A percentile compares a stretch with the other conserved stretches of the same genome.
Conservation (phyloP, 148 eudicot genomes). For the Chenopodium berlandieri region DNA sequence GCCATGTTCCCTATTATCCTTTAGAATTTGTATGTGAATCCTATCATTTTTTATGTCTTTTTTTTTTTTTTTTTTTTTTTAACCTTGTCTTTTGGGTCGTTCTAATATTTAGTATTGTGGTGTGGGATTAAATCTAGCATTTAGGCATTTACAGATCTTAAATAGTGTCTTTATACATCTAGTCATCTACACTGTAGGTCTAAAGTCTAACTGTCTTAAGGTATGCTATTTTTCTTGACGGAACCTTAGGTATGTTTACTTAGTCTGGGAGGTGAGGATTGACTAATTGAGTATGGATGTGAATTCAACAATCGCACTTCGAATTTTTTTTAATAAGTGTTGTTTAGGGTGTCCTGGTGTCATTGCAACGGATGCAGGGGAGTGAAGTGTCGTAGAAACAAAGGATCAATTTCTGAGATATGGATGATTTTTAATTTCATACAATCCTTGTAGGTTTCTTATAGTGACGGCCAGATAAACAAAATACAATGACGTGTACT, state of each 20-base stretch:
- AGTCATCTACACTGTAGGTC: neutral
- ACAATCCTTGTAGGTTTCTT: neutral
- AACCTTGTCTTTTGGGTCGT: neutral
- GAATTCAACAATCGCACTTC: neutral
- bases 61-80: too few relatives aligned
- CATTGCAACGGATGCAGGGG: neutral
- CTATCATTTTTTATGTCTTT: neutral
- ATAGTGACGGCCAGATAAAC: neutral
- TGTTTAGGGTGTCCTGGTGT: neutral
- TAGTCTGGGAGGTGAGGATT: neutral
- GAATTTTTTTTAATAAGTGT: neutral
- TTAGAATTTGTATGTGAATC: constrained; percentile 53
- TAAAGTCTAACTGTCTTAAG: neutral
- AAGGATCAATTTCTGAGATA: neutral
- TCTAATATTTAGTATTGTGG: neutral
- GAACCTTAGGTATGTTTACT: neutral
- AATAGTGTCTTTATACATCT: constrained; percentile 1
- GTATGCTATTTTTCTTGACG: too few relatives aligned
- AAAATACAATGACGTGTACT: too few relatives aligned
- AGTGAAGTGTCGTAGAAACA: neutral
- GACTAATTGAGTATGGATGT: neutral
- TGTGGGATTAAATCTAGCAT: neutral
- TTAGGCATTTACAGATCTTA: neutral
- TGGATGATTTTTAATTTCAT: neutral
- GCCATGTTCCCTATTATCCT: constrained; percentile 65